Evolutionary conservation across 108 stramenopile species (phyloP), one percentile per base, ranked within the genome.

Genomic region (Cyclotella distinguenda): DNA sequence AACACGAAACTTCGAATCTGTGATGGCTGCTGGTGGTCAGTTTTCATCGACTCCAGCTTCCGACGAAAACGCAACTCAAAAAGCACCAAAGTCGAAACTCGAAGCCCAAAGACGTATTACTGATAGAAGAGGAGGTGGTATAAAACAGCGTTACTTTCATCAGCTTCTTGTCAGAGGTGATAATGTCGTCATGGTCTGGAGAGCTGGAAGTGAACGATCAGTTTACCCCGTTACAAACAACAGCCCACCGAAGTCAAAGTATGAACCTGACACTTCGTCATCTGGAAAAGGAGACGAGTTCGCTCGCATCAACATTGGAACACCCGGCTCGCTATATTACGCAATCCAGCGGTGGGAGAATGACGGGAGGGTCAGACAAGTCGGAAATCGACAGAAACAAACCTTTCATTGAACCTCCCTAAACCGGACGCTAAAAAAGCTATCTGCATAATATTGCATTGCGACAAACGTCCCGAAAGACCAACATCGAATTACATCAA

Each of bases 121-220:
- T 27, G 77, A 74, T 50, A 72, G 67, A 12, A 66, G 77, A 48
- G 69, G 74, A 53, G 68, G 75, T 11, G 64, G 50, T 34, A 68
- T 83, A 30, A 76, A 78, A 50, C 77, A 77, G 62, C 84, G 88
- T 4, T 70, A 78, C 50, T 81, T 93, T 66, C 77, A 81, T 57
- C 82, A 87, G 60, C 58, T 93, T 6, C 33, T 93, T 44, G 80
- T 93, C 8, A 64, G 92, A 32, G 92, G 92, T 26, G 92, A 93
- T 52, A 86, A 75, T 70, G 87, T 93, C 27, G 89, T 93, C 26
- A 76, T 84, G 74, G 74, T 90, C 3, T 93, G 87, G 72, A 77
- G 76, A 50, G 92, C 86, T 4, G 75, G 78, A 16, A 38, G 57
- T 15, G 86, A 87, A 68, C 50, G 69, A 32, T 82, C 84, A 1